Conservation (phyloP, 306 rosid species). For the Cicer chorassanicum region DNA sequence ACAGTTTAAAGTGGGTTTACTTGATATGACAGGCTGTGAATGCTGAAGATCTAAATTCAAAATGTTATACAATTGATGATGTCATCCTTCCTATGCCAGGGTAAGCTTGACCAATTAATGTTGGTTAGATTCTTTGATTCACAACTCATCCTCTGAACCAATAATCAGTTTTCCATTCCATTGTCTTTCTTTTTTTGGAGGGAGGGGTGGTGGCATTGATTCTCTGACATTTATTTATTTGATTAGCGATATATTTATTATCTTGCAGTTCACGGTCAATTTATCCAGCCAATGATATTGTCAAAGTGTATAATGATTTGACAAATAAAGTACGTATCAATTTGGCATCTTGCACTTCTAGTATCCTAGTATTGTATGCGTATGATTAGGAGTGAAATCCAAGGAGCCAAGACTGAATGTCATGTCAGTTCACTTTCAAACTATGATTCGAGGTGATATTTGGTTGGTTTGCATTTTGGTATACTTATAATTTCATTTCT, state of each 20-base stretch:
- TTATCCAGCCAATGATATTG: conserved; percentile 74
- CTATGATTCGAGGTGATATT: conserved; percentile 13
- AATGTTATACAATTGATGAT: conserved; percentile 76
- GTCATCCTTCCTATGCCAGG: conserved; percentile 97
- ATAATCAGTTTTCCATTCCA: neutral
- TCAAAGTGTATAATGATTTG: conserved; percentile 76
- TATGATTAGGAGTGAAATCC: conserved; percentile 34
- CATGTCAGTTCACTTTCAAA: conserved; percentile 16
- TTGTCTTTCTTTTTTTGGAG: neutral
- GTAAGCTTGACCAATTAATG: conserved; percentile 52
- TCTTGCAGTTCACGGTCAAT: conserved; percentile 76
- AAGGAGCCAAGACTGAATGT: conserved; percentile 13
- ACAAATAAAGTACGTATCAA: conserved; percentile 69
- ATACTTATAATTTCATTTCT: conserved; percentile 23
- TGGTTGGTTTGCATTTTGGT: conserved; percentile 31
- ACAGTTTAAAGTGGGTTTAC: conserved; percentile 28
- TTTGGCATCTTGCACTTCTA: conserved; percentile 31
- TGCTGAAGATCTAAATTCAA: conserved; percentile 66
- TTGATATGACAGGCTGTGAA: conserved; percentile 65
- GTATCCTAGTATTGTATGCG: conserved; percentile 20
- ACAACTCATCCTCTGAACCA: conserved; percentile 19
- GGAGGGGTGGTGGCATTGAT: neutral
- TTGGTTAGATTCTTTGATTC: conserved; percentile 32
- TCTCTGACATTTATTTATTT: conserved; percentile 32
- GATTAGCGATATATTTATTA: conserved; percentile 15